Base-by-base conservation (phyloP, 2,329 filamentous ascomycete genomes). In the Penicillium olsonii region DNA sequence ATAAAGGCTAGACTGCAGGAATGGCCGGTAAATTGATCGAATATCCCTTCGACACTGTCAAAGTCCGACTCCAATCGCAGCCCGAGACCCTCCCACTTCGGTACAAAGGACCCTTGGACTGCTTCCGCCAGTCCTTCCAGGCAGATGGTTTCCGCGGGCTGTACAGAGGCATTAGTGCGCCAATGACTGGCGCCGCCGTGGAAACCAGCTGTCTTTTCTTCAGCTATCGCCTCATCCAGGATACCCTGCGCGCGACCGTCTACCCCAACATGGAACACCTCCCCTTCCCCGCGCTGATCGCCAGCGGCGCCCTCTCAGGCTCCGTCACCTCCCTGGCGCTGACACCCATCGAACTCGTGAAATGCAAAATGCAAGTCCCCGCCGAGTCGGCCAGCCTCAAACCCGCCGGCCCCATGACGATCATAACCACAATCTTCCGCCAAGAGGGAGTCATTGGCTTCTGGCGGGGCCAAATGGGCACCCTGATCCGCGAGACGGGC, bases 41-140 rank as follows among this genome's bases (percentile, higher is more conserved):
- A 71, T 99, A 96, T 69, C 94, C 94, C 19, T 99, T 99, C 74
- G 94, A 99, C 74, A 99, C 94, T 0, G 87, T 99, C 70, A 99
- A 99, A 75, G 94, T 99, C 52, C 88, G 94, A 34, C 83, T 99
- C 10, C 94, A 99, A 70, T 94, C 92, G n/a, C 92, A 97, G 70
- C 89, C 91, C 27, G 87, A 92, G 69, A 84, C 87, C 62, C 78
- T 90, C 2, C 91, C 90, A 14, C 82, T 92, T 17, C 85, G 83
- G 52, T 97, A 96, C 71, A 84, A 76, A 5, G 94, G 94, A 0
- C 92, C 94, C 0, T 65, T 96, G 56, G 94, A 99, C 74, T 97
- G 94, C 75, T 96, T 99, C 74, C 83, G 84, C 62, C 88, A 97
- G 75, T 91, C 90, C 8, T 78, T 96, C 58, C 82, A 81, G 56